Conservation (phyloP, 2,329 filamentous ascomycete species). For the Aspergillus hiratsukae region DNA sequence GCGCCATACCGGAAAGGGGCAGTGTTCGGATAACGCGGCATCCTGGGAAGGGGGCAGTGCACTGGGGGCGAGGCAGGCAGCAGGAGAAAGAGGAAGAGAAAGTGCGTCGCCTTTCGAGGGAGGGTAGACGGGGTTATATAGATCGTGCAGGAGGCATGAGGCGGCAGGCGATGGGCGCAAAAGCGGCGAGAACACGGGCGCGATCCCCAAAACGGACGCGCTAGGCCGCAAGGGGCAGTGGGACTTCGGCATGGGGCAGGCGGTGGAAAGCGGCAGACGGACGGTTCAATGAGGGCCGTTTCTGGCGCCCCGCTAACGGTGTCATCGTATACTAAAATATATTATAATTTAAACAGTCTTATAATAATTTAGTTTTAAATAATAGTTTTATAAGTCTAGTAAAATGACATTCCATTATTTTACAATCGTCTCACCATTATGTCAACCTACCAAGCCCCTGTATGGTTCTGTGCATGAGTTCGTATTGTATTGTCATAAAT, state of each 20-base stretch:
- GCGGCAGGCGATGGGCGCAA: slow-evolving; percentile 12
- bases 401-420: too few relatives aligned
- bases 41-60: slow-evolving; percentile 3
- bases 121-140: slow-evolving; percentile 23
- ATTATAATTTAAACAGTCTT: too few relatives aligned
- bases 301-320: slow-evolving; percentile 20
- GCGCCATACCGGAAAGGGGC: neutral
- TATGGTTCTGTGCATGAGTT: too few relatives aligned
- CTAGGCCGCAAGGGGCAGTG: slow-evolving; percentile 15
- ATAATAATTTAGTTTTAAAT: too few relatives aligned
- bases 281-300: slow-evolving; percentile 18
- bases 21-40: slow-evolving; percentile 3
- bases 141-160: slow-evolving; percentile 12
- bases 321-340: slow-evolving; percentile 1
- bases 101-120: slow-evolving; percentile 19
- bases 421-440: too few relatives aligned
- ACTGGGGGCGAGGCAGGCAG: slow-evolving; percentile 1
- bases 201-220: slow-evolving; percentile 16
- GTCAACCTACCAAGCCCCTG: too few relatives aligned
- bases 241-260: slow-evolving; percentile 11
- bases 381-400: too few relatives aligned
- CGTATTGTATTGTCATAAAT: too few relatives aligned
- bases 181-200: slow-evolving; percentile 14
- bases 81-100: slow-evolving; percentile 17
- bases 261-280: too few relatives aligned